A percentile compares a stretch with the other conserved stretches of the same genome.
Evolutionary conservation across 2,329 filamentous ascomycete genomes (phyloP).

Genomic region (Fusarium albidum): DNA sequence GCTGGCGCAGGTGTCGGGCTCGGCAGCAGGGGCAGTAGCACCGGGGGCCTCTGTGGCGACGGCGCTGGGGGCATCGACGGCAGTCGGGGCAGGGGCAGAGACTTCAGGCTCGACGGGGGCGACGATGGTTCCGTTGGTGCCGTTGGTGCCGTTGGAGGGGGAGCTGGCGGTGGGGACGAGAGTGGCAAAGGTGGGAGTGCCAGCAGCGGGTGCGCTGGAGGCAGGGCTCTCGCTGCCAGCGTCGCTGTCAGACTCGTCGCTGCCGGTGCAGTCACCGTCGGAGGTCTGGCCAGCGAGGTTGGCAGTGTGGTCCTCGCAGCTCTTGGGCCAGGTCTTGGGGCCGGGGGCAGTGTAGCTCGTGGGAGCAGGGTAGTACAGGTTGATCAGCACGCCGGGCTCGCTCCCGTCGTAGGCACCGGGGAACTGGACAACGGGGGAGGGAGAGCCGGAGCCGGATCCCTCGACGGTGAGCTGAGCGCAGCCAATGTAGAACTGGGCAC

Average conservation of each 20-base stretch:
- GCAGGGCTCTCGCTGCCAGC: slow-evolving; percentile 18
- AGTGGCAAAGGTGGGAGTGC: slow-evolving; percentile 22
- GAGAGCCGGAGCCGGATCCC: slow-evolving; percentile 41
- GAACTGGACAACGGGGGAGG: slow-evolving; percentile 42
- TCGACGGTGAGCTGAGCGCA: slow-evolving; percentile 47
- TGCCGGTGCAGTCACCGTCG: slow-evolving; percentile 48
- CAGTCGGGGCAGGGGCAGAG: slow-evolving; percentile 8
- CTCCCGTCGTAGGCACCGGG: slow-evolving; percentile 45
- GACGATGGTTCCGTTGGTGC: slow-evolving; percentile 11
- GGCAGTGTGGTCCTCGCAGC: slow-evolving; percentile 48
- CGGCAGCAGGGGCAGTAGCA: slow-evolving; percentile 15
- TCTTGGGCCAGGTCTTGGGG: slow-evolving; percentile 45
- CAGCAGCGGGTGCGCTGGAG: slow-evolving; percentile 8
- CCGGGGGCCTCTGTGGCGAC: slow-evolving; percentile 8
- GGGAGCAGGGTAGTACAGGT: slow-evolving; percentile 47
- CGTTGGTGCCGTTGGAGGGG: slow-evolving; percentile 20
- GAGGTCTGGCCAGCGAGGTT: slow-evolving; percentile 44
- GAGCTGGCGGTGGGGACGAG: slow-evolving; percentile 14
- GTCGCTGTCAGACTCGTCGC: slow-evolving; percentile 37
- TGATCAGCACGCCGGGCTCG: slow-evolving; percentile 46
- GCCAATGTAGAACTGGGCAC: slow-evolving; percentile 49
- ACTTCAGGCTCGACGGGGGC: not conserved
- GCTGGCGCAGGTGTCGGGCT: slow-evolving; percentile 10
- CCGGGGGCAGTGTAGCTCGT: slow-evolving; percentile 45
- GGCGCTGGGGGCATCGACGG: slow-evolving; percentile 11